Evolutionary conservation across 2,329 filamentous ascomycete species (phyloP).

Genomic region (Aotearoamyces nothofagi): DNA sequence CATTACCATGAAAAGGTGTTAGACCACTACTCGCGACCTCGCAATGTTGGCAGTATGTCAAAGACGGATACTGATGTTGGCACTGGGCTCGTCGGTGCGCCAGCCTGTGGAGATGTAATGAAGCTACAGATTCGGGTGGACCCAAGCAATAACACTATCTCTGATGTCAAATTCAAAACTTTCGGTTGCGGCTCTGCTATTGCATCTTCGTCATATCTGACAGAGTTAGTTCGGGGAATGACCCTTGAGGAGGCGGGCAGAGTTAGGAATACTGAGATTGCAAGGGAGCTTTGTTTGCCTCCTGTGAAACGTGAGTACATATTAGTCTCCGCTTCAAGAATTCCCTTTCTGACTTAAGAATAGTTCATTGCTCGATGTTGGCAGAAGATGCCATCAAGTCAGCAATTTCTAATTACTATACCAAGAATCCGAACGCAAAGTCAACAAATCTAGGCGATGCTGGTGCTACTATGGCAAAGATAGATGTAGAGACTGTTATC

Average conservation of each 20-base stretch:
- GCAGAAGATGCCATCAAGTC: slow-evolving; percentile 89
- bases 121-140: slow-evolving; percentile 90
- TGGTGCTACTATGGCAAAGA: slow-evolving; percentile 49
- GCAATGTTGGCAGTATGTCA: slow-evolving; percentile 65
- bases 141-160: slow-evolving; percentile 73
- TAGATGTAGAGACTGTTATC: slow-evolving; percentile 47
- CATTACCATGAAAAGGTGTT: slow-evolving; percentile 33
- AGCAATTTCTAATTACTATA: slow-evolving; percentile 81
- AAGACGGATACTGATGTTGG: slow-evolving; percentile 75
- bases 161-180: slow-evolving; percentile 95
- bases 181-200: slow-evolving; percentile 93
- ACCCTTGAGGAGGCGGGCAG: slow-evolving; percentile 83
- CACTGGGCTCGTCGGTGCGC: slow-evolving; percentile 82
- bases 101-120: slow-evolving; percentile 86
- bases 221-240: slow-evolving; percentile 91
- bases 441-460: slow-evolving; percentile 66
- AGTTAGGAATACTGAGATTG: slow-evolving; percentile 96
- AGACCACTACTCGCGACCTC: slow-evolving; percentile 69
- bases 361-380: slow-evolving; percentile 84
- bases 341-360: slow-evolving; percentile 7
- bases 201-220: slow-evolving; percentile 86
- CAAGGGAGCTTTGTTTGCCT: slow-evolving; percentile 82
- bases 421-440: slow-evolving; percentile 68
- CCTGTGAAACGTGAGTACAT: slow-evolving; percentile 67
- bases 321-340: slow-evolving; percentile 4